Percentiles rank a stretch among this genome's conserved stretches.
Evolutionary conservation across 768 basidiomycete species (phyloP).

Genomic region (Tulasnella sp.): DNA sequence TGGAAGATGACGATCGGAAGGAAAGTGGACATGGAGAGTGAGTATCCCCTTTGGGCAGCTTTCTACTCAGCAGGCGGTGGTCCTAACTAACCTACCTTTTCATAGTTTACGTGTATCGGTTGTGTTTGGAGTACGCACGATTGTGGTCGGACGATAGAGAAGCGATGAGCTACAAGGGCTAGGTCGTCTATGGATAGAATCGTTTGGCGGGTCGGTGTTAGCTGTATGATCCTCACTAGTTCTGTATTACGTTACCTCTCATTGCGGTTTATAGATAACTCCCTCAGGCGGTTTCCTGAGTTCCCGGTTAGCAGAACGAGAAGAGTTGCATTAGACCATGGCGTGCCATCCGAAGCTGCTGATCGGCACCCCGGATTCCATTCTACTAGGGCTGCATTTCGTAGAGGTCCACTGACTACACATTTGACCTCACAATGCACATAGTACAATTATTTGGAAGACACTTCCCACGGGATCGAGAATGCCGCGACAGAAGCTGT

Average conservation of each 20-base stretch:
- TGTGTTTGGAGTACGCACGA: slow-evolving; percentile 81
- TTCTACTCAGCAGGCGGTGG: not conserved
- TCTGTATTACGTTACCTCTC: not conserved
- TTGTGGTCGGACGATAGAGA: slow-evolving; percentile 78
- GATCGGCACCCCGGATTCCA: too few relatives aligned
- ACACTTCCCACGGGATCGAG: too few relatives aligned
- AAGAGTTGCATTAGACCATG: too few relatives aligned
- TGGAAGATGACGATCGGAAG: slow-evolving; percentile 83
- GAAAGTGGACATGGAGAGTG: slow-evolving; percentile 87
- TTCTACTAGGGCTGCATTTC: too few relatives aligned
- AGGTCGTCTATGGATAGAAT: not conserved
- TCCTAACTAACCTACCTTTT: not conserved
- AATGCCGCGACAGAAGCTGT: too few relatives aligned
- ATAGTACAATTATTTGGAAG: too few relatives aligned
- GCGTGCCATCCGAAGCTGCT: too few relatives aligned
- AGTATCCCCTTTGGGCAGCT: slow-evolving; percentile 20
- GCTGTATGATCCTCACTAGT: not conserved
- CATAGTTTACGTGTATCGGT: slow-evolving; percentile 72
- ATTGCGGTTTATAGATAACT: not conserved
- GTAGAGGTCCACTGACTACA: too few relatives aligned
- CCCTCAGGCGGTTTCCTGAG: not conserved
- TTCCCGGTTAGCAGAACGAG: too few relatives aligned
- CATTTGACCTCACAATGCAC: too few relatives aligned
- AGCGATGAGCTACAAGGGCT: slow-evolving; percentile 26
- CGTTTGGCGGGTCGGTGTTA: not conserved